Evolutionary conservation across 257 asterid genomes (phyloP), one percentile per base, ranked within the genome.

Genomic region (Jaltomata sinuosa): DNA sequence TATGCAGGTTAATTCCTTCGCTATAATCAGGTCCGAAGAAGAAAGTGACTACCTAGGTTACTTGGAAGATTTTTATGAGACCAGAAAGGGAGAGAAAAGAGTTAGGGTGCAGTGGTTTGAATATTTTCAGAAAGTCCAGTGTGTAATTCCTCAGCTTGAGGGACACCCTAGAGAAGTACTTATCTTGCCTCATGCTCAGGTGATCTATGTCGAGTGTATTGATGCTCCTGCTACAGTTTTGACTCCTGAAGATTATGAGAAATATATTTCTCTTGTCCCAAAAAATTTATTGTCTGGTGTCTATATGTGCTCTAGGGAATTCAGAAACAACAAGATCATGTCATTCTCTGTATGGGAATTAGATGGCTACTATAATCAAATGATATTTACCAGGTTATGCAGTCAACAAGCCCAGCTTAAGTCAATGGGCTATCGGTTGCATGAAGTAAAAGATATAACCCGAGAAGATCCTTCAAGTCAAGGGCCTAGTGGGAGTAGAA

Each of bases 61-160:
- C 88, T 86, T 92, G 81, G 89, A 90, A 80, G 98, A 94, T 71
- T 31, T 92, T 38, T 94, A 88, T 1, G 98, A 92, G 91, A 91
- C 89, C 77, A 84, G 34, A 27, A 40, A 84, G 32, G 91, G 85
- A 50, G 84, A 81, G 59, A 94, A 91, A 87, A 89, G 79, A 90
- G 91, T 79, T 9, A 76, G 81, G 71, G 91, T 88, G 22, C 90
- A 89, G 11, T 85, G 86, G 89, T 88, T 92, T 64, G 77, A 84
- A 61, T 84, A 84, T 55, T 67, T 36, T 18, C 81, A 89, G 87
- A 91, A 90, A 64, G 83, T 92, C 16, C 86, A 85, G 67, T 59
- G 84, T 84, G 83, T 74, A 64, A 78, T 84, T 84, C 91, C 89
- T 40, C 76, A 87, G 57, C 42, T 87, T 76, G 16, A 77, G 53